phyloP scores from a whole-genome alignment of 1,139 yeast genomes.

The Kurtzmaniella natalensis region DNA sequence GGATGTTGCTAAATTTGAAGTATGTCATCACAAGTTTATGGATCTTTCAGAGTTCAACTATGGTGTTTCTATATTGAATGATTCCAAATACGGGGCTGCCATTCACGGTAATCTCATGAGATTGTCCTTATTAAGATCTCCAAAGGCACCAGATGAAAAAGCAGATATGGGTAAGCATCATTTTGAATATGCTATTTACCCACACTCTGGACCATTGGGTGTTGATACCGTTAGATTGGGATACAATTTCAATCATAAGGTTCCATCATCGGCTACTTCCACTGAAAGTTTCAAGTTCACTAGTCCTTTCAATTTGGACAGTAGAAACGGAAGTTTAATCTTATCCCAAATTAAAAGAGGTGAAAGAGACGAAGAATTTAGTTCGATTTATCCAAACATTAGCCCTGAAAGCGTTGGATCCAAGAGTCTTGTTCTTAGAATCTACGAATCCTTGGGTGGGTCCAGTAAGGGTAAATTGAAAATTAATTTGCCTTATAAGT shows the following conservation, averaged over 20 bases:
- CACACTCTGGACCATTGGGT: conserved; percentile 68
- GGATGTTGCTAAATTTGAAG: conserved; percentile 97
- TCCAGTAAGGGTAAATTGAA: conserved; percentile 46
- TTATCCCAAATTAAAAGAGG: conserved; percentile 81
- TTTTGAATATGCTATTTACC: conserved; percentile 79
- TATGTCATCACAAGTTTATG: conserved; percentile 89
- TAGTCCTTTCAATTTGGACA: conserved; percentile 26
- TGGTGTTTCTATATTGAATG: conserved; percentile 84
- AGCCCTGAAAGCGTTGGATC: conserved; percentile 39
- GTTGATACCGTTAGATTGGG: conserved; percentile 68
- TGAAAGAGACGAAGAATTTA: conserved; percentile 69
- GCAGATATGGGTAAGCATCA: conserved; percentile 92
- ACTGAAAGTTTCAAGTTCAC: conserved; percentile 17
- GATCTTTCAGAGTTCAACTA: conserved; percentile 82
- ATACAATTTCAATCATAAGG: conserved; percentile 71
- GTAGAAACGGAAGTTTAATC: conserved; percentile 53
- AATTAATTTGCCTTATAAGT: conserved; percentile 39
- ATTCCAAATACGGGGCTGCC: conserved; percentile 86
- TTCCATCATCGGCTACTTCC: conserved; percentile 14
- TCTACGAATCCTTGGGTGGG: conserved; percentile 88
- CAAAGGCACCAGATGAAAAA: conserved; percentile 86
- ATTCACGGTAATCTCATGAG: conserved; percentile 89
- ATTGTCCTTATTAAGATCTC: conserved; percentile 73
- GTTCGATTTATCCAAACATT: conserved; percentile 25
- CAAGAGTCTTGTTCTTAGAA: conserved; percentile 62